These are phyloP conservation scores for Cystobasidium ongulense DNA, from an alignment of 768 basidiomycete genomes.

Conservation along the genomic window DNA sequence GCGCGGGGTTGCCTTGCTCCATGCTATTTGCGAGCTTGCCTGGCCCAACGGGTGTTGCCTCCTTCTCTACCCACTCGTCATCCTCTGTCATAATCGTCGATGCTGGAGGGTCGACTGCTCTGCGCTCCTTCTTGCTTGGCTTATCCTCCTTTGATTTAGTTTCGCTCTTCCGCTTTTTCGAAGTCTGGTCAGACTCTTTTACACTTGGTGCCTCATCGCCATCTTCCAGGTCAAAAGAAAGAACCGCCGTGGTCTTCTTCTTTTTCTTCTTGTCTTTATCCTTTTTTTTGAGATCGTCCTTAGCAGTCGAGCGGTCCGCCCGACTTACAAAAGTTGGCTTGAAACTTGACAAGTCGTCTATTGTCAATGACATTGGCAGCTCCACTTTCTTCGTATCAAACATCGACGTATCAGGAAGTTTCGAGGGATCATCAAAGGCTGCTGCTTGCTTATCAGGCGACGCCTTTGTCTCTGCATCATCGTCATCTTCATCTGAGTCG, in stretches of 20 bases:
- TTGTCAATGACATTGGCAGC: constrained; percentile 9
- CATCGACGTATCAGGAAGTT: neutral
- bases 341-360: constrained; percentile 55
- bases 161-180: constrained; percentile 45
- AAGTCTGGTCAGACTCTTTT: constrained; percentile 32
- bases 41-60: constrained; percentile 36
- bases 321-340: constrained; percentile 73
- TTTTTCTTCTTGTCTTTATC: constrained; percentile 48
- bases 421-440: neutral
- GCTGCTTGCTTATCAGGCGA: constrained; percentile 20
- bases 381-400: constrained; percentile 12
- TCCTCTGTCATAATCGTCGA: neutral
- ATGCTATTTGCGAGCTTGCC: constrained; percentile 35
- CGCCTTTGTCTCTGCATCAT: constrained; percentile 41
- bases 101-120: neutral
- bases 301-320: constrained; percentile 45
- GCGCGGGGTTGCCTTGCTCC: neutral
- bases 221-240: constrained; percentile 67
- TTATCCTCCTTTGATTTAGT: constrained; percentile 48
- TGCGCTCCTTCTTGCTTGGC: constrained; percentile 9
- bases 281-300: constrained; percentile 47
- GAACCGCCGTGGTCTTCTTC: constrained; percentile 53
- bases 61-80: constrained; percentile 42
- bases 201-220: constrained; percentile 52
- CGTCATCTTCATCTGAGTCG: constrained; percentile 59